Percentiles rank a stretch among this genome's conserved stretches.
These are phyloP conservation scores for Gracilaria gracilis DNA, from an alignment of 23 red algal species.

Conservation along the genomic window DNA sequence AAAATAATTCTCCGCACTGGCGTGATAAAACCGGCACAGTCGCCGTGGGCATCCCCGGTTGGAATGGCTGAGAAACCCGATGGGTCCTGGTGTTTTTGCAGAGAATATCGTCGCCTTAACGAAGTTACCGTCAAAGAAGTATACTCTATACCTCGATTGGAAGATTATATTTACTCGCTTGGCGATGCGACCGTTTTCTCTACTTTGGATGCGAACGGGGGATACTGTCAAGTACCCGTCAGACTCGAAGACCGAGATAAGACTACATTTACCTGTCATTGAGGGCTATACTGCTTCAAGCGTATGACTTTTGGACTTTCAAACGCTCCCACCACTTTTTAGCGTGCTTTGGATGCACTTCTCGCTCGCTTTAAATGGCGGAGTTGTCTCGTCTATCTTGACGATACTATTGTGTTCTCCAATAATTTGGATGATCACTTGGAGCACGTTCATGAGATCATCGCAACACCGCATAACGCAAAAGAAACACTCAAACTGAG, in stretches of 20 bases:
- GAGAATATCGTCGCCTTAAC: neutral
- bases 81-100: neutral
- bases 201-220: conserved; percentile 1
- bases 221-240: conserved; percentile 27
- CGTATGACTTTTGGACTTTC: conserved; percentile 20
- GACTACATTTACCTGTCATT: conserved; percentile 32
- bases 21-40: no score
- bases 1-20: no score
- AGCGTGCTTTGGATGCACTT: conserved; percentile 10
- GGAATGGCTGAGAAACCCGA: neutral
- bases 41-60: neutral
- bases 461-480: neutral
- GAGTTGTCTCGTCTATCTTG: conserved; percentile 19
- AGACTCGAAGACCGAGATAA: neutral
- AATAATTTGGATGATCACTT: conserved; percentile 20
- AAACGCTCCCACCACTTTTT: conserved; percentile 39
- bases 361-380: neutral
- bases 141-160: conserved; percentile 14
- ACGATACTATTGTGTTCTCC: conserved; percentile 37
- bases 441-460: neutral
- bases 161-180: conserved; percentile 15
- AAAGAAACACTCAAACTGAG: conserved; percentile 6
- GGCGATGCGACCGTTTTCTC: conserved; percentile 9
- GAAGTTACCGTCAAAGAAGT: neutral
- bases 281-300: neutral